A percentile compares a stretch with the other conserved stretches of the same genome.
Evolutionary conservation across 768 basidiomycete species (phyloP).

Genomic region (Rhodotorula taiwanensis): DNA sequence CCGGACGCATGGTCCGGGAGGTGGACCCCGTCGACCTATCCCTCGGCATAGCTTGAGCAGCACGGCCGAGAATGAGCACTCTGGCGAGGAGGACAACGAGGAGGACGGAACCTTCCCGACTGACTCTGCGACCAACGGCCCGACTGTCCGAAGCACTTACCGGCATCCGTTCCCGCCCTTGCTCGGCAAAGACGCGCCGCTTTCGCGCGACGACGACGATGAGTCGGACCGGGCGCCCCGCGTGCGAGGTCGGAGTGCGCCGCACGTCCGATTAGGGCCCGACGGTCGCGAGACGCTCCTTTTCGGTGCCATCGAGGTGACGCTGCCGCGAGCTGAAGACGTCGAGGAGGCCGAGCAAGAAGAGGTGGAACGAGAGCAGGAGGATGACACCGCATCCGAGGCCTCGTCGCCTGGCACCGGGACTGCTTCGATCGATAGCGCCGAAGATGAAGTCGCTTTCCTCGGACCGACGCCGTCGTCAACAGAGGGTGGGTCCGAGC

Average conservation of each 20-base stretch:
- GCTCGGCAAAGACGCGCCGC: too few relatives aligned
- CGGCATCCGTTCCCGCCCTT: too few relatives aligned
- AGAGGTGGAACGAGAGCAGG: constrained; percentile 1
- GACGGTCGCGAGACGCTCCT: constrained; percentile 32
- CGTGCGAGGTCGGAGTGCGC: constrained; percentile 26
- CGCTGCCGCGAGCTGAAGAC: constrained; percentile 25
- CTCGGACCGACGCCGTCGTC: constrained; percentile 5
- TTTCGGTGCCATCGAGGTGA: constrained; percentile 35
- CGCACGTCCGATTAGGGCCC: constrained; percentile 26
- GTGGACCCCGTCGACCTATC: not conserved
- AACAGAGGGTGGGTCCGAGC: not conserved
- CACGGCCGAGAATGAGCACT: not conserved
- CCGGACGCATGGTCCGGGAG: not conserved
- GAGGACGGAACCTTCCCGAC: not conserved
- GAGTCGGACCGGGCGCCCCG: not conserved
- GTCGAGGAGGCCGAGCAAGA: constrained; percentile 22
- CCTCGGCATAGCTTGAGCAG: not conserved
- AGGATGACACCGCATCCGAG: too few relatives aligned
- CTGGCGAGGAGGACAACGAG: not conserved
- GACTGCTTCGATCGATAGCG: not conserved
- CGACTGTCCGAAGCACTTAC: too few relatives aligned
- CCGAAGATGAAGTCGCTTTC: constrained; percentile 3
- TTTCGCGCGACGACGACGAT: not conserved
- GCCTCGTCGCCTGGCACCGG: too few relatives aligned
- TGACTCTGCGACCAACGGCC: not conserved